These are phyloP conservation scores for Pharnaceum exiguum DNA, from an alignment of 148 eudicot species.

Conservation along the genomic window DNA sequence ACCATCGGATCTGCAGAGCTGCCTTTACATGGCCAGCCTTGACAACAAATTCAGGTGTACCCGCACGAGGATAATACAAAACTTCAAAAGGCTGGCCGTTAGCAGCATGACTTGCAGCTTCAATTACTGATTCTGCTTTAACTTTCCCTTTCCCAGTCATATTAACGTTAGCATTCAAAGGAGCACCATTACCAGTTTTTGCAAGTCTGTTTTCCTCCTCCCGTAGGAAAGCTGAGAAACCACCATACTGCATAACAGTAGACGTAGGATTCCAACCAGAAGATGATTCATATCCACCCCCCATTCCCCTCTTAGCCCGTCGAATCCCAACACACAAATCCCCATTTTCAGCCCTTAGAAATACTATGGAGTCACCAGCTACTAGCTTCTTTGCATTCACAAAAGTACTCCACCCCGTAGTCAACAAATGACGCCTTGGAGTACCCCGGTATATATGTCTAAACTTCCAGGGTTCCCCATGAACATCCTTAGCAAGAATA, in stretches of 20 bases:
- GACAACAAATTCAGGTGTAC: slow-evolving; percentile 91
- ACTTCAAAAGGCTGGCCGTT: slow-evolving; percentile 72
- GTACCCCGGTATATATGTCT: slow-evolving; percentile 92
- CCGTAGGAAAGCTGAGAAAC: slow-evolving; percentile 58
- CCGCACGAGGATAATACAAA: slow-evolving; percentile 84
- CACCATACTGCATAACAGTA: slow-evolving; percentile 49
- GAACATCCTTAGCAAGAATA: slow-evolving; percentile 87
- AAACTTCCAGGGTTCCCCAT: slow-evolving; percentile 87
- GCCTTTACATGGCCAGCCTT: slow-evolving; percentile 65
- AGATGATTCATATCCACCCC: slow-evolving; percentile 47
- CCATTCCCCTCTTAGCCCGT: slow-evolving; percentile 71
- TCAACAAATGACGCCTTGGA: slow-evolving; percentile 82
- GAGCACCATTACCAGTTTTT: slow-evolving; percentile 35
- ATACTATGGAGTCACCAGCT: slow-evolving; percentile 93
- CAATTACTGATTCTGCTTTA: slow-evolving; percentile 56
- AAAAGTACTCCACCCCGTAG: slow-evolving; percentile 96
- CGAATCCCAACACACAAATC: slow-evolving; percentile 91
- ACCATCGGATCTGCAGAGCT: slow-evolving; percentile 73
- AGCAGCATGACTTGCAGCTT: slow-evolving; percentile 59
- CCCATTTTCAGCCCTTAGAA: slow-evolving; percentile 78
- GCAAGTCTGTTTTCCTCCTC: slow-evolving; percentile 48
- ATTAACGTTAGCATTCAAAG: slow-evolving; percentile 25
- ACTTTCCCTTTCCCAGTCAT: slow-evolving; percentile 42
- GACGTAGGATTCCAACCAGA: slow-evolving; percentile 74
- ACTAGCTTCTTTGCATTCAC: slow-evolving; percentile 91